These are phyloP conservation scores for Aspergillus novofumigatus DNA, from an alignment of 2,329 filamentous ascomycete species.

Conservation along the genomic window DNA sequence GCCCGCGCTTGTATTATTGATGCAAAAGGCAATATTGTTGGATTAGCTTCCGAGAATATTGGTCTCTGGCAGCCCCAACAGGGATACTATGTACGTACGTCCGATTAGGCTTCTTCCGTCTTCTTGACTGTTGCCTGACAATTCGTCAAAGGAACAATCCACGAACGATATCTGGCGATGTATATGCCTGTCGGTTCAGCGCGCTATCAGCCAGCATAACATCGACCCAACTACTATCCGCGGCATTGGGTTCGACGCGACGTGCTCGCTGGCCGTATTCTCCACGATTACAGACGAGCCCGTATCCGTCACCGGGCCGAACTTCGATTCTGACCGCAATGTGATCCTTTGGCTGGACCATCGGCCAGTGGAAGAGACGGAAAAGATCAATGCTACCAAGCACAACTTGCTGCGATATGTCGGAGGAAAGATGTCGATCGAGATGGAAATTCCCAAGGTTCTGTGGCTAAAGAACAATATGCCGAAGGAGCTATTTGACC, in stretches of 20 bases:
- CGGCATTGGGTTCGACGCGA: slow-evolving; percentile 95
- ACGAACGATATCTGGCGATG: slow-evolving; percentile 95
- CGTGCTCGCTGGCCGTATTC: slow-evolving; percentile 95
- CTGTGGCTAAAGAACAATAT: slow-evolving; percentile 99
- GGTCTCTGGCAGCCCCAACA: slow-evolving; percentile 74
- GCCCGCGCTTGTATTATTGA: slow-evolving; percentile 96
- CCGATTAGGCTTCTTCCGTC: background rate
- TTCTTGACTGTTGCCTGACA: slow-evolving; percentile 19
- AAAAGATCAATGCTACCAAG: slow-evolving; percentile 85
- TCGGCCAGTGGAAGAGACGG: slow-evolving; percentile 82
- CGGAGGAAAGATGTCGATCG: slow-evolving; percentile 95
- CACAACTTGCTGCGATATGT: slow-evolving; percentile 95
- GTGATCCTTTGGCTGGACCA: slow-evolving; percentile 98
- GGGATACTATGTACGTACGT: slow-evolving; percentile 65
- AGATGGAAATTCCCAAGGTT: slow-evolving; percentile 99
- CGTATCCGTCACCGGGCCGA: slow-evolving; percentile 80
- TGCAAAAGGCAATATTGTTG: slow-evolving; percentile 78
- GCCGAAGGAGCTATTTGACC: slow-evolving; percentile 82
- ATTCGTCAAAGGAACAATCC: slow-evolving; percentile 74
- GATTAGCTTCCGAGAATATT: slow-evolving; percentile 68
- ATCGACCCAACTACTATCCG: slow-evolving; percentile 72
- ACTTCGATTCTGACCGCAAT: slow-evolving; percentile 87
- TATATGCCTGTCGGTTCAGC: slow-evolving; percentile 83
- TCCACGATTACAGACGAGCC: slow-evolving; percentile 84
- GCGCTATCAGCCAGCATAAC: slow-evolving; percentile 74